Evolutionary conservation across 805 yeast species (phyloP), one percentile per base, ranked within the genome.

Genomic region (Yarrowia deformans): DNA sequence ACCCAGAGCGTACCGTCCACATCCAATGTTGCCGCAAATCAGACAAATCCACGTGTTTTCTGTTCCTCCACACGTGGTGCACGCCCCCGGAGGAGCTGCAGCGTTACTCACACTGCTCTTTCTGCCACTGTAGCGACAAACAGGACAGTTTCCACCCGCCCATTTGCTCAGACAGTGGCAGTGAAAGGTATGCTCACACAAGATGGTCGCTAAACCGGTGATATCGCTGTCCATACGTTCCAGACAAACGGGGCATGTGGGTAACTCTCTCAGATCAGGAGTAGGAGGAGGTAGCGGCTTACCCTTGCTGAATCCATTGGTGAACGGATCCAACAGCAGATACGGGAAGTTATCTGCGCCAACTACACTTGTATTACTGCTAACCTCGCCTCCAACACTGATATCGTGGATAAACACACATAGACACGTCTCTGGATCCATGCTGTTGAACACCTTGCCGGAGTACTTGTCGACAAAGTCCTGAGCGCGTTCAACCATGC

Each of bases 131-230:
- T 91, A 91, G 49, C 98, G 81, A 75, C 97, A 93, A 2, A 93
- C 93, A 0, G 97, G 97, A 76, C 98, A 93, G 35, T 90, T 86
- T 70, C 91, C 95, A 75, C 92, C 97, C 69, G 85, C 86, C 97
- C 97, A 93, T 77, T 89, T 90, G 56, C 91, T 87, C 64, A 93
- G 81, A 76, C 97, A 93, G 73, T 86, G 90, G 73, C 97, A 93
- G 77, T 93, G 97, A 77, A 91, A 93, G 0, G 97, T 91, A 76
- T 93, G 98, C 76, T 91, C 97, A 72, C 97, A 93, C 1, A 95
- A 93, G 42, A 91, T 93, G 0, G 97, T 93, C 7, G 92, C 79
- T 12, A 93, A 81, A 0, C 98, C 98, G 0, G 97, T 87, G 4
- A 90, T 81, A 29, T 85, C 85, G 0, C 93, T 82, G 75, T 93